phyloP scores from a whole-genome alignment of 176 grass and related monocot genomes.

The Lolium multiflorum region DNA sequence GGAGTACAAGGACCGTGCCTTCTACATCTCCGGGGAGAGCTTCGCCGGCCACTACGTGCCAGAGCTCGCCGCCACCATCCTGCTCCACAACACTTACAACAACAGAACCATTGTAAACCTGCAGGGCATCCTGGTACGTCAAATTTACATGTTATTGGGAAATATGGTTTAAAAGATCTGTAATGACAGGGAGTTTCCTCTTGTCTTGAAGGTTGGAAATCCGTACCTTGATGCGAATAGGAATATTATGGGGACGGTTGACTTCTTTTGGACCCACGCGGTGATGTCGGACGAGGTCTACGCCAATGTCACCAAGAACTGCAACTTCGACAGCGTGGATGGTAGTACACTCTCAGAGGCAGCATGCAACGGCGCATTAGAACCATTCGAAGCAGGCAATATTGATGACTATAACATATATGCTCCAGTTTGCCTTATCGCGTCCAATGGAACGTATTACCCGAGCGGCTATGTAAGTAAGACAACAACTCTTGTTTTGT shows the following conservation, averaged over 20 bases:
- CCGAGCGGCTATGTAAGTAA: conserved; percentile 44
- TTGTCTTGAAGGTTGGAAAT: conserved; percentile 49
- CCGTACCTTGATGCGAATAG: conserved; percentile 17
- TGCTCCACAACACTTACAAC: conserved; percentile 46
- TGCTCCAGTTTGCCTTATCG: conserved; percentile 40
- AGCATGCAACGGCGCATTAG: background rate
- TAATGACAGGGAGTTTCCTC: background rate
- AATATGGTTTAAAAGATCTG: background rate
- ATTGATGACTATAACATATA: conserved; percentile 51
- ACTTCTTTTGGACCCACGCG: conserved; percentile 53
- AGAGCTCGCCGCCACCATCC: conserved; percentile 43
- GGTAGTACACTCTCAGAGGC: background rate
- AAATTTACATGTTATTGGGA: no score
- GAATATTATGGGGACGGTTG: background rate
- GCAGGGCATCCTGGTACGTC: conserved; percentile 45
- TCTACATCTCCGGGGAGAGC: conserved; percentile 73
- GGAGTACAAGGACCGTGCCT: conserved; percentile 43
- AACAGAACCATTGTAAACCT: conserved; percentile 44
- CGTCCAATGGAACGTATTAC: conserved; percentile 25
- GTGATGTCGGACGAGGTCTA: conserved; percentile 47
- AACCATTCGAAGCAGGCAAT: background rate
- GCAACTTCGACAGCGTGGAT: background rate
- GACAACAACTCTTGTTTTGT: background rate
- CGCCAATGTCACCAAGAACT: conserved; percentile 40
- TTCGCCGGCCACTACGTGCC: conserved; percentile 60